Conservation (phyloP, 495 filamentous ascomycete genomes). For the Lasiosphaeria hispida region DNA sequence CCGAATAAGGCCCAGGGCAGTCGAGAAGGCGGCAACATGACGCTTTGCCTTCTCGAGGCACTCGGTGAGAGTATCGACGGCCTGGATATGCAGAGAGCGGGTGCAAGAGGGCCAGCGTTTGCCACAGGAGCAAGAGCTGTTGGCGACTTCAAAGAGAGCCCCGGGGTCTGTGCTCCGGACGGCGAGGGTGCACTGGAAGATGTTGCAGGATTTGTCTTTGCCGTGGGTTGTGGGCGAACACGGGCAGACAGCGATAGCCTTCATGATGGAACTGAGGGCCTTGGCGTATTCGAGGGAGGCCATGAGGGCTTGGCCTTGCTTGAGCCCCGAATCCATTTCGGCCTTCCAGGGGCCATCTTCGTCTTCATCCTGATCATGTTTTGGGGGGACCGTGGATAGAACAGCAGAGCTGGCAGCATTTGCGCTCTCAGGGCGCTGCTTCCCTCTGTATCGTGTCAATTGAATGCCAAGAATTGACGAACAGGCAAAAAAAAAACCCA, state of each 20-base stretch:
- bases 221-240: slow-evolving; percentile 20
- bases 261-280: slow-evolving; percentile 2
- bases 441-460: too few species aligned
- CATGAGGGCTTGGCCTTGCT: neutral
- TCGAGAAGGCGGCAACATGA: slow-evolving; percentile 23
- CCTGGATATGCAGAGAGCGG: slow-evolving; percentile 15
- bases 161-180: slow-evolving; percentile 11
- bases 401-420: too few species aligned
- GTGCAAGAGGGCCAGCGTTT: slow-evolving; percentile 26
- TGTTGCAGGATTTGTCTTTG: slow-evolving; percentile 29
- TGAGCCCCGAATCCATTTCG: neutral
- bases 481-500: too few species aligned
- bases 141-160: slow-evolving; percentile 10
- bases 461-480: too few species aligned
- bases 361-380: neutral
- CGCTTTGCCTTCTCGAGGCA: slow-evolving; percentile 17
- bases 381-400: neutral
- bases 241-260: slow-evolving; percentile 21
- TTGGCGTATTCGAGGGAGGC: neutral
- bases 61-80: slow-evolving; percentile 22
- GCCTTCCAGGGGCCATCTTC: neutral
- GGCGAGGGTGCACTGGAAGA: slow-evolving; percentile 20
- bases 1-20: slow-evolving; percentile 25
- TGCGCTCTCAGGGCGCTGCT: too few species aligned
- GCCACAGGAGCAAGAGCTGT: slow-evolving; percentile 23